Conservation (phyloP, 2,329 filamentous ascomycete genomes). For the Verticillium nubilum region DNA sequence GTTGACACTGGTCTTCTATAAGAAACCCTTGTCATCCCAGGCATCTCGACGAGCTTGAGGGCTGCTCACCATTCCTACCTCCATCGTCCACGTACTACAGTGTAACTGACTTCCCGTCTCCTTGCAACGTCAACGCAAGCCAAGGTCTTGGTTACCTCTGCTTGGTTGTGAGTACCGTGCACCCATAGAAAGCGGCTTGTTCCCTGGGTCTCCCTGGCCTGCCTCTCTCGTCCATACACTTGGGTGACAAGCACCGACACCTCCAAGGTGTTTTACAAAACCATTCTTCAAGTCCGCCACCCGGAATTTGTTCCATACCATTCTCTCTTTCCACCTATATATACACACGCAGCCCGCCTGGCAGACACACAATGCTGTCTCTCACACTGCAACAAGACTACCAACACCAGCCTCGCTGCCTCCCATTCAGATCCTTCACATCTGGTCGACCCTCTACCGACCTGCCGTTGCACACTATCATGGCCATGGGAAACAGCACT, state of each 20-base stretch:
- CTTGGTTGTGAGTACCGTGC: neutral
- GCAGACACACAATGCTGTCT: conserved; percentile 10
- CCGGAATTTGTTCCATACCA: neutral
- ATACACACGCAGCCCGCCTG: conserved; percentile 1
- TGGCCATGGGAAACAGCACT: conserved; percentile 9
- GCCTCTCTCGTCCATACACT: neutral
- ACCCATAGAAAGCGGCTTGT: neutral
- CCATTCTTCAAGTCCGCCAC: neutral
- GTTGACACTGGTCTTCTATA: conserved; percentile 1
- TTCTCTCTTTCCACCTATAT: neutral
- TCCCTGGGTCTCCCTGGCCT: neutral
- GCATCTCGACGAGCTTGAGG: neutral
- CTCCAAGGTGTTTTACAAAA: neutral
- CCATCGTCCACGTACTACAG: neutral
- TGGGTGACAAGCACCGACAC: neutral
- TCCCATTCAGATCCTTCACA: conserved; percentile 8
- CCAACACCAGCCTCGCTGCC: conserved; percentile 9
- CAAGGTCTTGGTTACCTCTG: neutral
- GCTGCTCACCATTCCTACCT: neutral
- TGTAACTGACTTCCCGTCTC: neutral
- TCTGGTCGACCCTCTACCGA: conserved; percentile 3
- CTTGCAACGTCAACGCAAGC: neutral
- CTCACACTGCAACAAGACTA: conserved; percentile 12
- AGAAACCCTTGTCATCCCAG: neutral
- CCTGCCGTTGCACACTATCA: conserved; percentile 7